These are phyloP conservation scores for Botrytis deweyae DNA, from an alignment of 2,329 filamentous ascomycete species.

Conservation along the genomic window DNA sequence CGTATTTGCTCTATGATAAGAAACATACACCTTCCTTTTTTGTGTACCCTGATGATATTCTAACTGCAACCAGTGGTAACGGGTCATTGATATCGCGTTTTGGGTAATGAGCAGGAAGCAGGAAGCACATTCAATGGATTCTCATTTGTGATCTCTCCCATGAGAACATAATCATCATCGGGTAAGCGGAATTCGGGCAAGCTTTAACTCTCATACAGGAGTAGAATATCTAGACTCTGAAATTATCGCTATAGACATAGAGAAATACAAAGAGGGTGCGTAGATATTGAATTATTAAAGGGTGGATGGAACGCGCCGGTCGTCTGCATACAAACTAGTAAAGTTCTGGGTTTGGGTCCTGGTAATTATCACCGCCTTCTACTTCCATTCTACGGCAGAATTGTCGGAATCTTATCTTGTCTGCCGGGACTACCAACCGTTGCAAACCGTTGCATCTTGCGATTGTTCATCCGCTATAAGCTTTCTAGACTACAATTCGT, in stretches of 20 bases:
- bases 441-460: background rate
- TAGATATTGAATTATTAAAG: background rate
- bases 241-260: background rate
- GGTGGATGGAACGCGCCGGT: background rate
- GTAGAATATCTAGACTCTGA: background rate
- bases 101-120: background rate
- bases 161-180: background rate
- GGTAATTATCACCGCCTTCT: background rate
- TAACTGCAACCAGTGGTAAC: background rate
- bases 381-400: background rate
- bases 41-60: background rate
- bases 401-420: background rate
- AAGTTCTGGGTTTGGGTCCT: background rate
- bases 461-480: background rate
- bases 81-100: background rate
- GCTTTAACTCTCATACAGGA: background rate
- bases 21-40: background rate
- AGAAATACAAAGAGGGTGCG: background rate
- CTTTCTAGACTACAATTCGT: background rate
- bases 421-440: background rate
- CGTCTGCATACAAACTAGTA: background rate
- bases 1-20: slow-evolving; percentile 3
- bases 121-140: background rate
- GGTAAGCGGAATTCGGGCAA: background rate
- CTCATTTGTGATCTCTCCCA: background rate